Conservation (phyloP, 768 basidiomycete genomes). For the Phlebiopsis gigantea region DNA sequence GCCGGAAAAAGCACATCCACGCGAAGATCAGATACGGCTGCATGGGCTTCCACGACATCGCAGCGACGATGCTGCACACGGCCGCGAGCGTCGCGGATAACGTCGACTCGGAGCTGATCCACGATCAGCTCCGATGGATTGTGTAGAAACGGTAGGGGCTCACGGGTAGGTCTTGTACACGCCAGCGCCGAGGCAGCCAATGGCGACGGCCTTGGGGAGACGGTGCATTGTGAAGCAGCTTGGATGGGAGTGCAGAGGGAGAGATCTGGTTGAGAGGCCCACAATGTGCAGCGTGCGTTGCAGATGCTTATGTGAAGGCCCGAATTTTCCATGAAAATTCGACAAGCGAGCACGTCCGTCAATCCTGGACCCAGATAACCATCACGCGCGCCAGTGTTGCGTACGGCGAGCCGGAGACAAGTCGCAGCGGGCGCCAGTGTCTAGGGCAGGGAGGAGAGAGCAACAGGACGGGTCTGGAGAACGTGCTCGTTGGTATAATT, state of each 20-base stretch:
- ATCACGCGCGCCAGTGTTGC: too few relatives aligned
- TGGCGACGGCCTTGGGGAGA: constrained; percentile 5
- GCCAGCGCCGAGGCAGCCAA: constrained; percentile 13
- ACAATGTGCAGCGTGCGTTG: neutral
- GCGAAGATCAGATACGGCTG: constrained; percentile 10
- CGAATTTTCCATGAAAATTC: too few relatives aligned
- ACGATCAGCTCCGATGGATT: neutral
- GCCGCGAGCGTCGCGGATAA: constrained; percentile 1
- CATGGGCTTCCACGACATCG: neutral
- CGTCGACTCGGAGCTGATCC: constrained; percentile 3
- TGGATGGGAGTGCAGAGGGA: too few relatives aligned
- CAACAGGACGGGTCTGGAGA: too few relatives aligned
- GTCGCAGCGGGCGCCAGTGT: too few relatives aligned
- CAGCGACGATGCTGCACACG: constrained; percentile 3
- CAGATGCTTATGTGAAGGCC: too few relatives aligned
- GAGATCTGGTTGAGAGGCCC: neutral
- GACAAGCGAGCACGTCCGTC: too few relatives aligned
- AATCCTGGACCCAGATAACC: too few relatives aligned
- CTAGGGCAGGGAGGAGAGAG: too few relatives aligned
- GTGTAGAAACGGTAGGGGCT: neutral
- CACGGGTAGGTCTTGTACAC: constrained; percentile 13
- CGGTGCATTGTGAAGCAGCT: too few relatives aligned
- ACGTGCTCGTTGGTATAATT: too few relatives aligned
- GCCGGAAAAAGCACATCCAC: constrained; percentile 12
- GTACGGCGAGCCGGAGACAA: too few relatives aligned